A percentile compares a stretch with the other conserved stretches of the same genome.
Evolutionary conservation across 1,284 basidiomycete genomes (phyloP).

Genomic region (Sporisorium sorghi): DNA sequence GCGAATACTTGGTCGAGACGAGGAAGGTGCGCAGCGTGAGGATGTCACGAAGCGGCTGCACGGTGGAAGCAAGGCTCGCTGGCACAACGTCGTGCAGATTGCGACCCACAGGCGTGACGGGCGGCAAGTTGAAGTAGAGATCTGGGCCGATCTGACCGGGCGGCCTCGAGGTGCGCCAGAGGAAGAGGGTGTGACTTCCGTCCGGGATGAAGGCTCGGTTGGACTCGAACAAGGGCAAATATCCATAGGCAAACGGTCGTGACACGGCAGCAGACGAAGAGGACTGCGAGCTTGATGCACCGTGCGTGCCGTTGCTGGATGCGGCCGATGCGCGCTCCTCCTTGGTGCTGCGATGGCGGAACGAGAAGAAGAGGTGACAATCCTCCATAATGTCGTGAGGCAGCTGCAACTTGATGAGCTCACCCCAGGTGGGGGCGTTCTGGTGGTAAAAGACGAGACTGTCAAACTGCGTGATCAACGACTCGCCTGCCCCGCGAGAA

Average conservation of each 20-base stretch:
- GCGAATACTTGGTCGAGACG: constrained; percentile 91
- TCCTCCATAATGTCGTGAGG: constrained; percentile 78
- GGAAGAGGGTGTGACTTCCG: constrained; percentile 81
- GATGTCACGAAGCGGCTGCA: constrained; percentile 74
- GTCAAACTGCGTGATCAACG: constrained; percentile 81
- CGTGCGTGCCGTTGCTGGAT: constrained; percentile 20
- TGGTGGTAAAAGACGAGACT: constrained; percentile 77
- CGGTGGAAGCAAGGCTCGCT: constrained; percentile 47
- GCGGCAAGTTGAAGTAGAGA: constrained; percentile 73
- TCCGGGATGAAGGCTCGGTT: constrained; percentile 86
- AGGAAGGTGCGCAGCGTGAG: constrained; percentile 87
- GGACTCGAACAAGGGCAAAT: constrained; percentile 85
- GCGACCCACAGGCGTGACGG: constrained; percentile 76
- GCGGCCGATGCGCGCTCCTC: constrained; percentile 45
- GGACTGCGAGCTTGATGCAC: constrained; percentile 8
- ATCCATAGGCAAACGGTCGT: constrained; percentile 87
- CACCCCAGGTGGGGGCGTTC: constrained; percentile 83
- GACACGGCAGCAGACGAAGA: constrained; percentile 17
- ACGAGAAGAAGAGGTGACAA: constrained; percentile 94
- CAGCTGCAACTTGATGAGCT: constrained; percentile 87
- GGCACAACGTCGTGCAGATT: constrained; percentile 69
- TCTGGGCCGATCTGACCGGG: constrained; percentile 74
- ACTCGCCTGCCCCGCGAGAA: constrained; percentile 86
- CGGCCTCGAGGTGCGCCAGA: constrained; percentile 59
- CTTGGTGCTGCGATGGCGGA: constrained; percentile 80